phyloP scores from a whole-genome alignment of 306 rosid genomes.

The Corylus heterophylla region DNA sequence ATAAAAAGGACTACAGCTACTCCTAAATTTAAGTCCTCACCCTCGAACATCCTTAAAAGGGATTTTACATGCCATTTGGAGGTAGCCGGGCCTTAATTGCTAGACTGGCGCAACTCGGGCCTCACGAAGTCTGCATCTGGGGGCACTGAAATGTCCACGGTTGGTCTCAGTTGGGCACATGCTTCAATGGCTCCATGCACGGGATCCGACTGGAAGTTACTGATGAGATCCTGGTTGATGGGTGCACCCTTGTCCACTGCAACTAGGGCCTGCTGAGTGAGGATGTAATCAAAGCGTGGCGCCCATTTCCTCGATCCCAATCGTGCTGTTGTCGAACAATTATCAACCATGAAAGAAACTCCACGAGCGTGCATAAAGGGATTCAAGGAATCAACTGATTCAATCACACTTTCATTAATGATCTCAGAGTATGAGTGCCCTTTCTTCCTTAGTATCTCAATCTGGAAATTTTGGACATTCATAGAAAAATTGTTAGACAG shows the following conservation, averaged over 20 bases:
- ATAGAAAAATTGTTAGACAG: background rate
- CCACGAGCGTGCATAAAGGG: constrained; percentile 99
- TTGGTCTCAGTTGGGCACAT: constrained; percentile 92
- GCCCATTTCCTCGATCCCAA: constrained; percentile 99
- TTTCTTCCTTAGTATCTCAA: constrained; percentile 91
- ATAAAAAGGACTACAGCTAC: background rate
- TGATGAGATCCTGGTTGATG: constrained; percentile 73
- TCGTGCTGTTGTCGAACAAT: constrained; percentile 96
- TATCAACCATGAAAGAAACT: constrained; percentile 96
- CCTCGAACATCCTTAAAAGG: background rate
- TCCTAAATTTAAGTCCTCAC: background rate
- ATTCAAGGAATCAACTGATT: constrained; percentile 90
- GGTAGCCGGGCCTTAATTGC: constrained; percentile 34
- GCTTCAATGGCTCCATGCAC: constrained; percentile 91
- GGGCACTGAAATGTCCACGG: constrained; percentile 86
- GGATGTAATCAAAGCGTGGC: constrained; percentile 83
- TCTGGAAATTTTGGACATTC: constrained; percentile 47
- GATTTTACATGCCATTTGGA: constrained; percentile 2
- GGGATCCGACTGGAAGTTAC: constrained; percentile 91
- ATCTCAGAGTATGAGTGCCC: constrained; percentile 97
- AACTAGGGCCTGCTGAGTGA: constrained; percentile 93
- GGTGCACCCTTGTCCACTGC: constrained; percentile 73
- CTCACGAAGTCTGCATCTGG: constrained; percentile 93
- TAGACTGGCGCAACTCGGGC: constrained; percentile 82
- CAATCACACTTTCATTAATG: constrained; percentile 94